Conservation (phyloP, 2,329 filamentous ascomycete genomes). For the Ascomycota sp. region DNA sequence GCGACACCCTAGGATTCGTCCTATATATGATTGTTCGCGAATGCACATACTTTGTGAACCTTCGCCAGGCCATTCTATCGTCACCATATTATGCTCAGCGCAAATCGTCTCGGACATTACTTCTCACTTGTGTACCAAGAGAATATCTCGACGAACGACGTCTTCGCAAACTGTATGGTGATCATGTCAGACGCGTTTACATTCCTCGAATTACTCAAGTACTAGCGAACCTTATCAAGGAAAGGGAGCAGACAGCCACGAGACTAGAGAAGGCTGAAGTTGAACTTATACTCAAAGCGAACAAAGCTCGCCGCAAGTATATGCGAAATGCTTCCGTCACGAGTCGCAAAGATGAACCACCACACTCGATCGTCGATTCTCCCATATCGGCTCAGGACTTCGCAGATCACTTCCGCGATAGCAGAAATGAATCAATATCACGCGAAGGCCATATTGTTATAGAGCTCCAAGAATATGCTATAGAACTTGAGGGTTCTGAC, state of each 20-base stretch:
- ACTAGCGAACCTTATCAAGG: slow-evolving; percentile 60
- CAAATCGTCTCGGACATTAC: slow-evolving; percentile 74
- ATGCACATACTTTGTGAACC: slow-evolving; percentile 76
- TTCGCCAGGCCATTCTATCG: slow-evolving; percentile 80
- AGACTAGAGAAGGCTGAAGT: slow-evolving; percentile 76
- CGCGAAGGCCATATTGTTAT: slow-evolving; percentile 1
- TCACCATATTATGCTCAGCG: slow-evolving; percentile 69
- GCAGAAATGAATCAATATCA: background rate
- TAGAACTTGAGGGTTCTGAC: slow-evolving; percentile 1
- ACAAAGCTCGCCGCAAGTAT: slow-evolving; percentile 45
- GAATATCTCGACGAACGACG: slow-evolving; percentile 59
- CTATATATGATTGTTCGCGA: slow-evolving; percentile 78
- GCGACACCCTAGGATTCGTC: slow-evolving; percentile 45
- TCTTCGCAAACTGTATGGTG: slow-evolving; percentile 62
- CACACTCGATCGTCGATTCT: background rate
- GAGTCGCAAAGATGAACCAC: slow-evolving; percentile 1
- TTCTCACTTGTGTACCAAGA: slow-evolving; percentile 70
- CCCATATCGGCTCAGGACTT: slow-evolving; percentile 2
- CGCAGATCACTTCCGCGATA: background rate
- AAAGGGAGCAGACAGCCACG: slow-evolving; percentile 61
- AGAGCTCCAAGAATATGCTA: slow-evolving; percentile 1
- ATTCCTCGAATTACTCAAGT: slow-evolving; percentile 58
- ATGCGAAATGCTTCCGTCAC: slow-evolving; percentile 1
- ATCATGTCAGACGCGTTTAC: slow-evolving; percentile 69
- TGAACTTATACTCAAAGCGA: slow-evolving; percentile 61